phyloP scores from a whole-genome alignment of 140 eudicot species.

The Stevia rebaudiana region DNA sequence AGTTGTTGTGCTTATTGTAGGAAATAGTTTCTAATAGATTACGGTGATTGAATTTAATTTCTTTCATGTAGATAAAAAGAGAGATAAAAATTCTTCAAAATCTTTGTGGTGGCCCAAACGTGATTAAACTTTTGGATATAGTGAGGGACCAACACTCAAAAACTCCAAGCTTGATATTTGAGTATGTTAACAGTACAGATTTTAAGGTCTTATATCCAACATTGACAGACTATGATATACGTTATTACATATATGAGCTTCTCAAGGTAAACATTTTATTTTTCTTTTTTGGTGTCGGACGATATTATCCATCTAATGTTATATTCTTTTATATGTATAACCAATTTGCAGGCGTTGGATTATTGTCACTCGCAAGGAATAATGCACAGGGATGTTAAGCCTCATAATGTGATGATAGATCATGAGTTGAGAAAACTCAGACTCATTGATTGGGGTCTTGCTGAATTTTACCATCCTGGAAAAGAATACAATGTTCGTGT shows the following conservation, averaged over 20 bases:
- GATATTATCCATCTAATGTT: not conserved
- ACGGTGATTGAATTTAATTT: not conserved
- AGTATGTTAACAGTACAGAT: conserved; percentile 83
- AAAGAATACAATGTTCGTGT: conserved; percentile 87
- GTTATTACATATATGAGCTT: conserved; percentile 86
- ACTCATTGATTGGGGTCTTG: conserved; percentile 85
- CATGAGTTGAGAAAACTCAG: conserved; percentile 83
- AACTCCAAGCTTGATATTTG: conserved; percentile 85
- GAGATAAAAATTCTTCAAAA: conserved; percentile 87
- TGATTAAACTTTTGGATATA: conserved; percentile 66
- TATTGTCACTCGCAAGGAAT: conserved; percentile 89
- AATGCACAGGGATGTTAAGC: conserved; percentile 89
- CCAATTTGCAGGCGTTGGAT: conserved; percentile 57
- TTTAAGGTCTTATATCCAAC: conserved; percentile 85
- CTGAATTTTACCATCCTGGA: conserved; percentile 83
- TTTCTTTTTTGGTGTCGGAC: not conserved
- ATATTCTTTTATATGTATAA: not conserved
- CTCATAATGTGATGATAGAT: conserved; percentile 90
- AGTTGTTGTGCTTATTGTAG: not conserved
- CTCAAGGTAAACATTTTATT: conserved; percentile 52
- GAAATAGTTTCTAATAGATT: not conserved
- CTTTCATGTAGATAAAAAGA: conserved; percentile 63
- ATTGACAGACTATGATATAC: conserved; percentile 83
- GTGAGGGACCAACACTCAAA: conserved; percentile 89
- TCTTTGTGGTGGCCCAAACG: conserved; percentile 82